Conservation (phyloP, 2,329 filamentous ascomycete genomes). For the Niveomyces coronatus region DNA sequence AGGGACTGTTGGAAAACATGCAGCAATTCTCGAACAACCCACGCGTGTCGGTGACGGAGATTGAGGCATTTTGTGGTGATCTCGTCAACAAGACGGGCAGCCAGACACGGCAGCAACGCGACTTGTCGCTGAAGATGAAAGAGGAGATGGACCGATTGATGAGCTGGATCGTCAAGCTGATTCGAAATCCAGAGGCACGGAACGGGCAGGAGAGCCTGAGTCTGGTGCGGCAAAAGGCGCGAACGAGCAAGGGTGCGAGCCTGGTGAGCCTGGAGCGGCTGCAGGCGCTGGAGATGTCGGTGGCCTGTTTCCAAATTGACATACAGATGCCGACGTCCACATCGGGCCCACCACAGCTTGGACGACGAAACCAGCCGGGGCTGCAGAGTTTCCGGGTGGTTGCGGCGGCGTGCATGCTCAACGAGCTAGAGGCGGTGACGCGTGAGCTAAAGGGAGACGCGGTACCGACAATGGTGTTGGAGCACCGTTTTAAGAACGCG, state of each 20-base stretch:
- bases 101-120: slow-evolving; percentile 40
- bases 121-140: slow-evolving; percentile 39
- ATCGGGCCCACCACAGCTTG: neutral
- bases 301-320: slow-evolving; percentile 11
- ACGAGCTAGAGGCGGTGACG: slow-evolving; percentile 16
- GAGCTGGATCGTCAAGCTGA: slow-evolving; percentile 28
- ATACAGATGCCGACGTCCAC: neutral
- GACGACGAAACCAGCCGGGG: neutral
- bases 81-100: slow-evolving; percentile 40
- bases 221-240: neutral
- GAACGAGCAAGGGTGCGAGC: neutral
- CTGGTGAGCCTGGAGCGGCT: neutral
- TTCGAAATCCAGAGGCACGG: slow-evolving; percentile 15
- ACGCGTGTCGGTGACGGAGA: slow-evolving; percentile 32
- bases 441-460: slow-evolving; percentile 10
- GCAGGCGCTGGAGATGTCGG: slow-evolving; percentile 11
- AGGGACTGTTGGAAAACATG: slow-evolving; percentile 30
- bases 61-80: slow-evolving; percentile 46
- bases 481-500: neutral
- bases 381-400: slow-evolving; percentile 9
- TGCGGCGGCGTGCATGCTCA: slow-evolving; percentile 21
- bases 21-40: slow-evolving; percentile 36
- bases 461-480: neutral
- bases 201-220: neutral
- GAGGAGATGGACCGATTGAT: slow-evolving; percentile 40